A percentile compares a stretch with the other conserved stretches of the same genome.
These are phyloP conservation scores for Rhizoclosmatium globosum DNA, from an alignment of 192 early-diverging fungal genomes.

Conservation along the genomic window DNA sequence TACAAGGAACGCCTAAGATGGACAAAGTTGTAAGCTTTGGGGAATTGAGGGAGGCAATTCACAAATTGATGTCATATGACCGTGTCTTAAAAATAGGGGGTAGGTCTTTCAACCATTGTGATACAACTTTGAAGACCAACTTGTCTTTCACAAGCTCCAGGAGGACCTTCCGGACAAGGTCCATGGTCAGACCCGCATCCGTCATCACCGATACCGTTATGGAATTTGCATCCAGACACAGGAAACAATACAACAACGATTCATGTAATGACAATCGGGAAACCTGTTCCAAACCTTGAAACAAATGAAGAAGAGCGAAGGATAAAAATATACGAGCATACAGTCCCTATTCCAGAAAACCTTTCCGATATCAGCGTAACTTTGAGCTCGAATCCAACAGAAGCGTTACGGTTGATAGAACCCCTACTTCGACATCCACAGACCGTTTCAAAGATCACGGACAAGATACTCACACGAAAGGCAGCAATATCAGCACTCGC, in stretches of 20 bases:
- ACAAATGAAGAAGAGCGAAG: constrained; percentile 15
- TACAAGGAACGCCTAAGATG: too few relatives aligned
- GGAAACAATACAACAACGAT: neutral
- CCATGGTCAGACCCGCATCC: constrained; percentile 4
- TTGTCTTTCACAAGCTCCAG: too few relatives aligned
- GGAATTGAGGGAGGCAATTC: too few relatives aligned
- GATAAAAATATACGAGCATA: constrained; percentile 20
- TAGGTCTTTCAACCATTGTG: too few relatives aligned
- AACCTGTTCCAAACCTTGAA: neutral
- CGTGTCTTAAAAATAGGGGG: too few relatives aligned
- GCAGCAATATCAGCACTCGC: constrained; percentile 3
- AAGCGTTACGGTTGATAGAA: constrained; percentile 1
- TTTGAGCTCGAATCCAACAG: neutral
- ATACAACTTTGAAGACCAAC: too few relatives aligned
- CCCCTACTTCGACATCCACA: neutral
- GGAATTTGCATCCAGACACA: neutral
- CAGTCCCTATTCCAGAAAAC: neutral
- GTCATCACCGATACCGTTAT: neutral
- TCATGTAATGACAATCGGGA: constrained; percentile 21
- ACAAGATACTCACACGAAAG: neutral
- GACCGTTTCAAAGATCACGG: neutral
- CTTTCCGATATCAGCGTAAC: neutral
- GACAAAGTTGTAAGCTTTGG: too few relatives aligned
- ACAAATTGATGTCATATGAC: too few relatives aligned
- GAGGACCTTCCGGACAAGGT: too few relatives aligned